Evolutionary conservation across 495 filamentous ascomycete species (phyloP).

Genomic region (Aspergillus asperescens): DNA sequence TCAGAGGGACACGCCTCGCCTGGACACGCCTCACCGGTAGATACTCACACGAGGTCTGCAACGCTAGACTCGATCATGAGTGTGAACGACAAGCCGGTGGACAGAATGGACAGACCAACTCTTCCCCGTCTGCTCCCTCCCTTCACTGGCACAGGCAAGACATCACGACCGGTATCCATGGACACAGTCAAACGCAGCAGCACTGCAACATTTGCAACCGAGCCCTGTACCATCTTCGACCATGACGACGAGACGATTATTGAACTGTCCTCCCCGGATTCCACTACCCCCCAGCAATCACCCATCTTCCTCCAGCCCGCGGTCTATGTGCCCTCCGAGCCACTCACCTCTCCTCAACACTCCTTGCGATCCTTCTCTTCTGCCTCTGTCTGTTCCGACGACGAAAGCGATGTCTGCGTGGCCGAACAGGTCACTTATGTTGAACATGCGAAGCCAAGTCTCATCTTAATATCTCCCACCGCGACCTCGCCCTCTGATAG

Average conservation of each 20-base stretch:
- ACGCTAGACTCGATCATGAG: slow-evolving; percentile 31
- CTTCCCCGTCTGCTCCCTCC: slow-evolving; percentile 21
- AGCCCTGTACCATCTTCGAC: slow-evolving; percentile 32
- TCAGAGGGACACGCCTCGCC: slow-evolving; percentile 22
- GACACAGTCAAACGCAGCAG: slow-evolving; percentile 42
- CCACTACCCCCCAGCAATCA: slow-evolving; percentile 30
- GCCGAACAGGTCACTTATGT: slow-evolving; percentile 35
- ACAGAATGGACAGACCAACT: slow-evolving; percentile 22
- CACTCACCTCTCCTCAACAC: slow-evolving; percentile 13
- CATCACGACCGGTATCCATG: slow-evolving; percentile 35
- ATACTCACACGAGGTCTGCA: slow-evolving; percentile 21
- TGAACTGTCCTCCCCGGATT: slow-evolving; percentile 35
- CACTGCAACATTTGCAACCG: slow-evolving; percentile 30
- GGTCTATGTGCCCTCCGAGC: slow-evolving; percentile 30
- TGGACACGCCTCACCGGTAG: slow-evolving; percentile 30
- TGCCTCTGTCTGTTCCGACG: slow-evolving; percentile 31
- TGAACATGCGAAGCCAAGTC: slow-evolving; percentile 31
- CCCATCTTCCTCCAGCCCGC: slow-evolving; percentile 32
- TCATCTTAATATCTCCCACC: slow-evolving; percentile 36
- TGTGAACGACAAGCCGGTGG: slow-evolving; percentile 27
- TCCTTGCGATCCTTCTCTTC: slow-evolving; percentile 29
- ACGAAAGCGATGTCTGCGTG: slow-evolving; percentile 34
- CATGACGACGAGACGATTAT: slow-evolving; percentile 36
- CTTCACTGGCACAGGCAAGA: slow-evolving; percentile 20
- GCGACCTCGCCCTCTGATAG: slow-evolving; percentile 5